A percentile compares a stretch with the other conserved stretches of the same genome.
Evolutionary conservation across 108 stramenopile species (phyloP).

Genomic region (Cylindrotheca closterium): DNA sequence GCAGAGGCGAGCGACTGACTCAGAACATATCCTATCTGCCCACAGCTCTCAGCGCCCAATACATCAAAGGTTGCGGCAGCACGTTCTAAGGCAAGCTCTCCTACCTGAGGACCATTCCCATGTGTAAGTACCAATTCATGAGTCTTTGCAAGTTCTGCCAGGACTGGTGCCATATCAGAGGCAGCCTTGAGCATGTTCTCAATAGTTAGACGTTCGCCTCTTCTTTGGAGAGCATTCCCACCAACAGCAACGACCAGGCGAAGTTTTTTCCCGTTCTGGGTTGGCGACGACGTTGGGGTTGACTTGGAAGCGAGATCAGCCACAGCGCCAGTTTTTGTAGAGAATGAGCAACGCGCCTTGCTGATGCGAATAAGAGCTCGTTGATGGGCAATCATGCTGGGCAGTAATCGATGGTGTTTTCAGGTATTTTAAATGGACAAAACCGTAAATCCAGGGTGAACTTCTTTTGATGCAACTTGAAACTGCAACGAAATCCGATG

Average conservation of each 20-base stretch:
- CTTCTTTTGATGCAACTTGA: no score
- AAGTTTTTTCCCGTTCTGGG: conserved; percentile 12
- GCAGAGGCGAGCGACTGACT: conserved; percentile 65
- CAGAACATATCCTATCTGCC: conserved; percentile 82
- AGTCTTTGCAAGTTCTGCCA: conserved; percentile 48
- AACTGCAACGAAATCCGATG: no score
- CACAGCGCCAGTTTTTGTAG: neutral
- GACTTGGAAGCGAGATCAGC: neutral
- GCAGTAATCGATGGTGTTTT: neutral
- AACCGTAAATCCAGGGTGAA: no score
- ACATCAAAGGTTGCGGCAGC: conserved; percentile 70
- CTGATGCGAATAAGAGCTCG: conserved; percentile 3
- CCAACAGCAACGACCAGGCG: conserved; percentile 80
- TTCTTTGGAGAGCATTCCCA: conserved; percentile 84
- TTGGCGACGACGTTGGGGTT: neutral
- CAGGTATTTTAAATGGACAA: no score
- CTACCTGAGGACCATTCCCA: conserved; percentile 84
- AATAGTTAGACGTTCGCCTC: conserved; percentile 82
- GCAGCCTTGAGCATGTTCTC: conserved; percentile 87
- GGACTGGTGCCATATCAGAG: conserved; percentile 76
- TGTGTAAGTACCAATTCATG: conserved; percentile 77
- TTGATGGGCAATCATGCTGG: conserved; percentile 5
- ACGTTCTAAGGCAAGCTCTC: conserved; percentile 79
- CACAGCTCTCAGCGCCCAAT: conserved; percentile 78
- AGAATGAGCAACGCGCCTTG: conserved; percentile 6